Percentiles rank a stretch among this genome's conserved stretches.
Evolutionary conservation across 108 stramenopile genomes (phyloP).

Genomic region (Nitzschia inconspicua): DNA sequence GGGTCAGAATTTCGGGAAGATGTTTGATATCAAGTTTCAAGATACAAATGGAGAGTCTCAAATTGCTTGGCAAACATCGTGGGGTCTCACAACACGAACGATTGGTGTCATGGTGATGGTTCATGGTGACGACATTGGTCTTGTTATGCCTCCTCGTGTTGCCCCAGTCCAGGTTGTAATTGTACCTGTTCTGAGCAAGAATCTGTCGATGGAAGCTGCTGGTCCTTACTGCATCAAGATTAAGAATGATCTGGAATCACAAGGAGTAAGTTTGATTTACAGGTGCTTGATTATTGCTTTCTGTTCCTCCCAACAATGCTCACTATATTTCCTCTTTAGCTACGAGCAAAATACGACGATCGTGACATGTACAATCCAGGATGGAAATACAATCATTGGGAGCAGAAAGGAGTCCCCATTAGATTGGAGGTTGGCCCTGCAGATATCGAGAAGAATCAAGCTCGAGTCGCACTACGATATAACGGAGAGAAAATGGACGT

Average conservation of each 20-base stretch:
- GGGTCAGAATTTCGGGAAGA: slow-evolving; percentile 99
- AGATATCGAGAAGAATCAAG: slow-evolving; percentile 86
- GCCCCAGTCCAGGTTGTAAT: slow-evolving; percentile 96
- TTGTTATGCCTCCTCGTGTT: slow-evolving; percentile 96
- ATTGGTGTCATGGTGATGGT: slow-evolving; percentile 99
- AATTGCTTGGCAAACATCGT: slow-evolving; percentile 96
- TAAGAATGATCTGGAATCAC: slow-evolving; percentile 51
- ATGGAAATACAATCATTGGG: slow-evolving; percentile 99
- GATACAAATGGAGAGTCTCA: slow-evolving; percentile 89
- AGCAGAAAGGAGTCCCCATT: slow-evolving; percentile 99
- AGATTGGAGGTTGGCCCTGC: slow-evolving; percentile 98
- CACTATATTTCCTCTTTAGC: slow-evolving; percentile 12
- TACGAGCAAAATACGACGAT: slow-evolving; percentile 93
- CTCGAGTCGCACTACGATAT: slow-evolving; percentile 83
- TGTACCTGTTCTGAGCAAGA: slow-evolving; percentile 94
- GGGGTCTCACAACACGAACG: slow-evolving; percentile 97
- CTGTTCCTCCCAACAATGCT: not conserved
- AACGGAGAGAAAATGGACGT: slow-evolving; percentile 86
- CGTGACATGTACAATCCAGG: slow-evolving; percentile 96
- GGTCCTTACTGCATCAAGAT: slow-evolving; percentile 70
- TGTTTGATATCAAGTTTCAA: slow-evolving; percentile 97
- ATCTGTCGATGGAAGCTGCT: slow-evolving; percentile 61
- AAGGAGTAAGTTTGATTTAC: slow-evolving; percentile 40
- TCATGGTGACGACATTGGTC: slow-evolving; percentile 98
- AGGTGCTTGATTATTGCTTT: slow-evolving; percentile 5